Conservation (phyloP, 2,329 filamentous ascomycete species). For the Nannizziopsis arthrosporioides region DNA sequence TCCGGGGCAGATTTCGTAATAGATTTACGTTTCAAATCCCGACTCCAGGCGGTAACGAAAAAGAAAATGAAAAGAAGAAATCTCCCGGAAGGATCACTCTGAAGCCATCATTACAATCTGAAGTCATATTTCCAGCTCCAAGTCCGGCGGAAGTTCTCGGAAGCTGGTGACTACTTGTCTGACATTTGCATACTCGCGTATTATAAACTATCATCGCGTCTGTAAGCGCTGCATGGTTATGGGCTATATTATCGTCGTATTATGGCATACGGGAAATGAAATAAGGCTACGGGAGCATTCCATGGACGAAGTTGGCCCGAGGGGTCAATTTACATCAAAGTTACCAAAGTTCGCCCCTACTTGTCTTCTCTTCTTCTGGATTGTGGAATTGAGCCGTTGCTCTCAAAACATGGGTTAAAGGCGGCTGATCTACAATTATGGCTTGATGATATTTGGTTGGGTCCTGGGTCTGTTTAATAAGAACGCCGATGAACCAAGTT, state of each 20-base stretch:
- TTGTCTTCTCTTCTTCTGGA: neutral
- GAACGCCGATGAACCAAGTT: neutral
- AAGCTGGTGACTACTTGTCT: too few species aligned
- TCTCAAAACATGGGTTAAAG: slow-evolving; percentile 7
- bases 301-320: slow-evolving; percentile 2
- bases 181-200: too few species aligned
- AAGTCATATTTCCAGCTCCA: too few species aligned
- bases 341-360: slow-evolving; percentile 2
- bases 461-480: neutral
- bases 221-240: neutral
- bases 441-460: slow-evolving; percentile 1
- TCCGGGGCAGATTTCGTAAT: too few species aligned
- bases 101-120: too few species aligned
- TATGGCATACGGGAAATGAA: neutral
- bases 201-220: too few species aligned
- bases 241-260: neutral
- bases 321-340: slow-evolving; percentile 6
- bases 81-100: too few species aligned
- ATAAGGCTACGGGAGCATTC: slow-evolving; percentile 7
- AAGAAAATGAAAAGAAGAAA: too few species aligned
- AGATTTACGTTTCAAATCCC: too few species aligned
- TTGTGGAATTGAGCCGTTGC: slow-evolving; percentile 7
- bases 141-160: too few species aligned
- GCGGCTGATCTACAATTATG: slow-evolving; percentile 9
- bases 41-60: too few species aligned